These are phyloP conservation scores for Aspergillus hortae DNA, from an alignment of 2,329 filamentous ascomycete genomes.

Conservation along the genomic window DNA sequence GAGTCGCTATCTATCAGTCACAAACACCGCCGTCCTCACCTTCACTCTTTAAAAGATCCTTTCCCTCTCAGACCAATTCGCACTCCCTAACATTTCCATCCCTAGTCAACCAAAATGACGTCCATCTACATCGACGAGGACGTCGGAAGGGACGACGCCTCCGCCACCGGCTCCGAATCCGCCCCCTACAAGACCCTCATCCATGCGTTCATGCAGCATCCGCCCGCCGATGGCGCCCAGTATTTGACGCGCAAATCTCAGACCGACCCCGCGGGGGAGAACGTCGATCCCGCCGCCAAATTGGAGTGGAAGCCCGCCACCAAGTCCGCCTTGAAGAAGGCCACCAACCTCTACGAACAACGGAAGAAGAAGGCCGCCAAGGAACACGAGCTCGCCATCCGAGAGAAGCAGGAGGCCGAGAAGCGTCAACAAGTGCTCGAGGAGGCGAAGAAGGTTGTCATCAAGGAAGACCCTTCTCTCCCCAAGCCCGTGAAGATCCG, in stretches of 20 bases:
- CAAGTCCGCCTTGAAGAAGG: slow-evolving; percentile 84
- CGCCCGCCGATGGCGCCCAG: slow-evolving; percentile 54
- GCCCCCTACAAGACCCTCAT: slow-evolving; percentile 79
- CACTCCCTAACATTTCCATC: slow-evolving; percentile 5
- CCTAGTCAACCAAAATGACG: slow-evolving; percentile 24
- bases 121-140: slow-evolving; percentile 77
- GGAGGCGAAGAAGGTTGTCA: slow-evolving; percentile 74
- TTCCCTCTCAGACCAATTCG: neutral
- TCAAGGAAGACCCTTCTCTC: slow-evolving; percentile 67
- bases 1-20: too few relatives aligned
- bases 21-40: neutral
- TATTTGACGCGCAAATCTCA: slow-evolving; percentile 69
- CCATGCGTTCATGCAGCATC: slow-evolving; percentile 71
- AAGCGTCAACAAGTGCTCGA: slow-evolving; percentile 70
- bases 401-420: slow-evolving; percentile 69
- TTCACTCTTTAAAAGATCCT: neutral
- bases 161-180: slow-evolving; percentile 65
- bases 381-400: slow-evolving; percentile 67
- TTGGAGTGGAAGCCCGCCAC: slow-evolving; percentile 76
- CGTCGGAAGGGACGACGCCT: slow-evolving; percentile 65
- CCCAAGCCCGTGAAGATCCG: slow-evolving; percentile 72
- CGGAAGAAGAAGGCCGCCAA: slow-evolving; percentile 83
- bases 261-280: slow-evolving; percentile 57
- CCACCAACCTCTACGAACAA: slow-evolving; percentile 66
- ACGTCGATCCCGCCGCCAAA: slow-evolving; percentile 61